Conservation (phyloP, 306 rosid genomes). For the Quercus cerris region DNA sequence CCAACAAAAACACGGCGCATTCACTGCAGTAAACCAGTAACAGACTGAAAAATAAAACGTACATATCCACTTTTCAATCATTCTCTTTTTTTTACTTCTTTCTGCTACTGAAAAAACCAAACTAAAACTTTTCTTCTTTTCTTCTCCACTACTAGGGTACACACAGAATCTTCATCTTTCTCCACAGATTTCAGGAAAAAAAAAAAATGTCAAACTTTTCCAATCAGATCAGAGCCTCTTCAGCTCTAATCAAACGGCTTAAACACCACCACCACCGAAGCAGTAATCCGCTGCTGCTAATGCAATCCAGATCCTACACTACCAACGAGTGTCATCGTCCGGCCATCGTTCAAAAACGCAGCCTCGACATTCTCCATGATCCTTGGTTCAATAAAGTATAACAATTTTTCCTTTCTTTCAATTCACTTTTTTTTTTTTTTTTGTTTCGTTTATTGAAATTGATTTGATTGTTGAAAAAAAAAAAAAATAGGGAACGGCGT, state of each 20-base stretch:
- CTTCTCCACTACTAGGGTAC: background rate
- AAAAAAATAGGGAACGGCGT: slow-evolving; percentile 74
- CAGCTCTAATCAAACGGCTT: slow-evolving; percentile 47
- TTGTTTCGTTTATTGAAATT: background rate
- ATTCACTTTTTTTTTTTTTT: background rate
- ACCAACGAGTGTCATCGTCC: slow-evolving; percentile 84
- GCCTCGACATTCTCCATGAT: slow-evolving; percentile 95
- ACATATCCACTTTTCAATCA: no score
- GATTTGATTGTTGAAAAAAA: no score
- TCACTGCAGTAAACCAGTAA: no score
- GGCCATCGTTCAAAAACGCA: slow-evolving; percentile 81
- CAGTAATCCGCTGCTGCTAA: slow-evolving; percentile 21
- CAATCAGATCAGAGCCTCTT: slow-evolving; percentile 53
- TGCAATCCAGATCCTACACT: slow-evolving; percentile 61
- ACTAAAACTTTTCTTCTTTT: background rate
- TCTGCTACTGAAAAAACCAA: no score
- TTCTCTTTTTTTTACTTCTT: no score
- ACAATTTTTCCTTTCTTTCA: no score
- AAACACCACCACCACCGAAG: slow-evolving; percentile 23
- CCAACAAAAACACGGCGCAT: no score
- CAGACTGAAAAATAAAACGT: no score
- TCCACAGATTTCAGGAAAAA: background rate
- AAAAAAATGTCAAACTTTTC: slow-evolving; percentile 43
- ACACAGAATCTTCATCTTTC: background rate
- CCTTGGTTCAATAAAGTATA: slow-evolving; percentile 95